Conservation (phyloP, 257 asterid genomes). For the Capsicum pubescens region DNA sequence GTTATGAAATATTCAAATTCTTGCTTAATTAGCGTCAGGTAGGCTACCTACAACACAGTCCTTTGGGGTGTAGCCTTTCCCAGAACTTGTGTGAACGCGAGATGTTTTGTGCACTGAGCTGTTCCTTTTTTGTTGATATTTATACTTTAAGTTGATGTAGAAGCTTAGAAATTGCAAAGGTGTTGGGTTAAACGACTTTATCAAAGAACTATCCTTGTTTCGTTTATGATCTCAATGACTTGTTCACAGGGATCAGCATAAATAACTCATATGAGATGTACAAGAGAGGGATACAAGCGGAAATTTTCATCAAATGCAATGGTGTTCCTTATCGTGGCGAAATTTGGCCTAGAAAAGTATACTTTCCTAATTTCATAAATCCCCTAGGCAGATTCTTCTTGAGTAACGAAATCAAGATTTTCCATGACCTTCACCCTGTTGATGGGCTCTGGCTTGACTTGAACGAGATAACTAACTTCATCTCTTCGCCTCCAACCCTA, state of each 20-base stretch:
- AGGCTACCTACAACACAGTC: not conserved
- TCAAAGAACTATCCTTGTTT: not conserved
- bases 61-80: too few relatives aligned
- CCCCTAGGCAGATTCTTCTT: constrained; percentile 56
- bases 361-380: constrained; percentile 82
- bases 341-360: constrained; percentile 91
- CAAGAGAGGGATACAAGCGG: constrained; percentile 71
- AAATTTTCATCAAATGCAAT: constrained; percentile 75
- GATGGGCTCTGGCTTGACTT: constrained; percentile 97
- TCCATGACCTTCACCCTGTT: constrained; percentile 56
- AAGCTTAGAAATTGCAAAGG: not conserved
- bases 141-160: not conserved
- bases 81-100: too few relatives aligned
- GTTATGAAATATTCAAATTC: not conserved
- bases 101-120: not conserved
- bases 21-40: not conserved
- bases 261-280: constrained; percentile 67
- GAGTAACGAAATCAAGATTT: constrained; percentile 70
- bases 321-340: constrained; percentile 70
- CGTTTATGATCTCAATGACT: not conserved
- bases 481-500: constrained; percentile 60
- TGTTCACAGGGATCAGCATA: constrained; percentile 60
- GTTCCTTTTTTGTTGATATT: not conserved
- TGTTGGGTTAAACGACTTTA: not conserved
- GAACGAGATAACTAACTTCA: constrained; percentile 88